phyloP scores from a whole-genome alignment of 163 green algal genomes.

The Volvox carteri region DNA sequence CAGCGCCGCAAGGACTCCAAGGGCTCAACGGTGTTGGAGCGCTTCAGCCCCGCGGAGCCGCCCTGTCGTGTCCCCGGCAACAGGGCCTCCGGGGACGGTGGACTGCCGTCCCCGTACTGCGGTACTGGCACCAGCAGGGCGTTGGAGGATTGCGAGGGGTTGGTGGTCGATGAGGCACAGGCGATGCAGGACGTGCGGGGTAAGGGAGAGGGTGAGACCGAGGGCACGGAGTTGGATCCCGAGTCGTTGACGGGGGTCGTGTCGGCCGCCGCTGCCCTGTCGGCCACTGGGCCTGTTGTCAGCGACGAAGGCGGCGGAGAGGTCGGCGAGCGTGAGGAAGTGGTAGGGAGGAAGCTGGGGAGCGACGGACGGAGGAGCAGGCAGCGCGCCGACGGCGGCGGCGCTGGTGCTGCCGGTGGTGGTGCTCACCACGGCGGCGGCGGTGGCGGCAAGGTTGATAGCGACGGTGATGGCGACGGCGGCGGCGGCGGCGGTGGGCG shows the following conservation, averaged over 20 bases:
- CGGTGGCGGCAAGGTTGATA: neutral
- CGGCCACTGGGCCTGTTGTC: too few species aligned
- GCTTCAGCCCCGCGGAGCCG: conserved; percentile 22
- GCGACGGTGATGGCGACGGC: neutral
- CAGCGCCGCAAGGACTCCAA: neutral
- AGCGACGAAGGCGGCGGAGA: neutral
- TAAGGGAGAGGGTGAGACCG: neutral
- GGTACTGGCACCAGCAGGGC: conserved; percentile 2
- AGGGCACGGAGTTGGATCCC: neutral
- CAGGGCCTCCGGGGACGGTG: neutral
- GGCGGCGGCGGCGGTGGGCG: neutral
- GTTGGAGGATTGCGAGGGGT: neutral
- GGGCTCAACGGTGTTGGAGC: neutral
- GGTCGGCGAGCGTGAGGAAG: neutral
- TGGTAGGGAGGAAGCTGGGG: neutral
- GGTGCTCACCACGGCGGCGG: neutral
- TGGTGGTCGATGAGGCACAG: neutral
- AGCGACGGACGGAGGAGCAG: neutral
- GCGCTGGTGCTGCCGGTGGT: too few species aligned
- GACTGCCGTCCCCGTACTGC: neutral
- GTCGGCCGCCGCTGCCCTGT: neutral
- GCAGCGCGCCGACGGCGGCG: neutral
- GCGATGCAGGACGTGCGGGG: neutral
- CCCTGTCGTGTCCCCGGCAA: neutral
- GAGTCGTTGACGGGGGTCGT: neutral